phyloP scores from a whole-genome alignment of 2,329 filamentous ascomycete species.

The Monilinia vaccinii-corymbosi region DNA sequence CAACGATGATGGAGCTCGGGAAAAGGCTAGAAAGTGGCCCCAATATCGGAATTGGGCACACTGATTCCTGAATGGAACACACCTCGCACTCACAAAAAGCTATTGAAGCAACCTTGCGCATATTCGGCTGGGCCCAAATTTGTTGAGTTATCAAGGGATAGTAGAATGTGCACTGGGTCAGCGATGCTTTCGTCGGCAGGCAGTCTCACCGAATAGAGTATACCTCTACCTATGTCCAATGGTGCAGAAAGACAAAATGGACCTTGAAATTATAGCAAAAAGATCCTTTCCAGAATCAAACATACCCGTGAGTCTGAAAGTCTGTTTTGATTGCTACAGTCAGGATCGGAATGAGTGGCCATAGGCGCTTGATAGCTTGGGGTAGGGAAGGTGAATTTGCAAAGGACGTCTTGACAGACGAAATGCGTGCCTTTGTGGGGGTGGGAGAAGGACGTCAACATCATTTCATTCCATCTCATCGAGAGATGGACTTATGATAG shows the following conservation, averaged over 20 bases:
- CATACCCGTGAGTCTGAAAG: not conserved
- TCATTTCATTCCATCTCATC: not conserved
- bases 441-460: not conserved
- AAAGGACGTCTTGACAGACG: not conserved
- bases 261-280: not conserved
- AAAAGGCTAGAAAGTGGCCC: constrained; percentile 44
- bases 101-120: not conserved
- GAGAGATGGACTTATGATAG: too few relatives aligned
- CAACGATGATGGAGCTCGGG: constrained; percentile 66
- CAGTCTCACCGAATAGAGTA: not conserved
- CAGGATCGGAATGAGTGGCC: not conserved
- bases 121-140: not conserved
- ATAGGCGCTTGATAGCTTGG: not conserved
- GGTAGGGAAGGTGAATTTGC: not conserved
- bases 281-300: not conserved
- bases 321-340: not conserved
- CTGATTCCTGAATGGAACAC: not conserved
- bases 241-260: not conserved
- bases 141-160: not conserved
- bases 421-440: not conserved
- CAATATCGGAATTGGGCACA: constrained; percentile 1
- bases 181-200: not conserved
- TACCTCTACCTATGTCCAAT: not conserved
- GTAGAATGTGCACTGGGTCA: not conserved
- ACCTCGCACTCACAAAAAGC: not conserved